A percentile compares a stretch with the other conserved stretches of the same genome.
These are phyloP conservation scores for Ceratonia siliqua DNA, from an alignment of 306 rosid genomes.

Conservation along the genomic window DNA sequence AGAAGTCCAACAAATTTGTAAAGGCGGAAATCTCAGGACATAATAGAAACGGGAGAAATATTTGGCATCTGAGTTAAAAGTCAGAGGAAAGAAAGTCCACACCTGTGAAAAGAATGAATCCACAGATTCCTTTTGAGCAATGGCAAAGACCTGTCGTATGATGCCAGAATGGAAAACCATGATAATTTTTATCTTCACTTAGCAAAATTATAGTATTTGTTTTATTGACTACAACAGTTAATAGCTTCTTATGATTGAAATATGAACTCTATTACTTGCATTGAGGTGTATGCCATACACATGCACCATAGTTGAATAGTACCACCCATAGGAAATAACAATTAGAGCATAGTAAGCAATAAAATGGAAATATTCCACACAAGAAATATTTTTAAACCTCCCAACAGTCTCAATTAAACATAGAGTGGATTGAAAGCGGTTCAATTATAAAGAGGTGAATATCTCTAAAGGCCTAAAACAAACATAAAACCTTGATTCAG, in stretches of 20 bases:
- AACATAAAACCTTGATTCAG: slow-evolving; percentile 23
- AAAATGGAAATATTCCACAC: neutral
- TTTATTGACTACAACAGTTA: neutral
- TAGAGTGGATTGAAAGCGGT: neutral
- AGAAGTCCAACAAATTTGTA: slow-evolving; percentile 14
- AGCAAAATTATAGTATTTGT: neutral
- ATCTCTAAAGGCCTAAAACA: slow-evolving; percentile 17
- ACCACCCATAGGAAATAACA: slow-evolving; percentile 1
- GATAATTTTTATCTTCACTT: neutral
- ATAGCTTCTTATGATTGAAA: slow-evolving; percentile 20
- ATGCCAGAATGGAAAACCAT: slow-evolving; percentile 29
- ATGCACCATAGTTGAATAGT: slow-evolving; percentile 6
- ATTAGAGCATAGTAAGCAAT: slow-evolving; percentile 13
- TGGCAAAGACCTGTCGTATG: slow-evolving; percentile 76
- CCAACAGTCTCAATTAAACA: slow-evolving; percentile 14
- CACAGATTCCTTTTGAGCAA: slow-evolving; percentile 82
- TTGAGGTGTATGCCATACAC: neutral
- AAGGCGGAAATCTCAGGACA: slow-evolving; percentile 11
- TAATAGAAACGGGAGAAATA: slow-evolving; percentile 10
- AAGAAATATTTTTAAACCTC: slow-evolving; percentile 17
- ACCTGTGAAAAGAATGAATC: slow-evolving; percentile 98
- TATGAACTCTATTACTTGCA: slow-evolving; percentile 10
- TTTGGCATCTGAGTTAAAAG: slow-evolving; percentile 24
- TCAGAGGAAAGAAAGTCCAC: slow-evolving; percentile 26
- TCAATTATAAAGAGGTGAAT: neutral